Base-by-base conservation (phyloP, 139 green algal genomes). In the Asterochloris erici region DNA sequence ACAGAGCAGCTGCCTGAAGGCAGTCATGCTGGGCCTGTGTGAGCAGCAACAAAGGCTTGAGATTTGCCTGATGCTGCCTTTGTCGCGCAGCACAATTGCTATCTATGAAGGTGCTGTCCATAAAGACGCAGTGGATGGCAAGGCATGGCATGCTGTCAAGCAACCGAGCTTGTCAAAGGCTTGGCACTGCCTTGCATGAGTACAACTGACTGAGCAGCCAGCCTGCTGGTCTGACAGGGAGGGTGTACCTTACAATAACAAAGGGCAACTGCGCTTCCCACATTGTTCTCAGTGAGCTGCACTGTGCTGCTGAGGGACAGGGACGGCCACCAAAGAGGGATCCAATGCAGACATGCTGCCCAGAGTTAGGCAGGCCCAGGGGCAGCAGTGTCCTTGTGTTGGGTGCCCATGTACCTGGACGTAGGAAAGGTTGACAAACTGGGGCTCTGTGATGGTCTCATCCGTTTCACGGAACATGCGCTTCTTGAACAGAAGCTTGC, bases 401-500 rank as follows among this genome's bases (percentile, higher is more conserved):
- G 21, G 6, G 38, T 54, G 38, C 38, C 38, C 38, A 77, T 12
- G 86, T 14, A 93, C 94, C 89, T 96, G 95, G 66, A 98, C 93
- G 83, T 98, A 99, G 47, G 93, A 97, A 29, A 99, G 92, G 85
- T 92, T 94, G 29, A 99, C 84, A 83, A 99, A 99, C 85, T 96
- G 90, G 12, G 95, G 93, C 88, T 99, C 97, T 12, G 90, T 96
- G 73, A 99, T 95, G 15, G 90, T 90, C 89, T 99, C 97, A 86
- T 99, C 97, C 0, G 95, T 97, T 85, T 98, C 97, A 23, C 95
- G 81, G 87, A 92, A 92, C 92, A 99, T 98, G 84, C 93, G 91
- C 91, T 99, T 99, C 91, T 98, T 98, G 92, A 99, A 99, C 73
- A 99, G 87, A 70, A 99, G 85, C 70, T 82, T 83, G 83, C 69